Evolutionary conservation across 495 filamentous ascomycete genomes (phyloP), one percentile per base, ranked within the genome.

Genomic region (Chaetomium tenue): DNA sequence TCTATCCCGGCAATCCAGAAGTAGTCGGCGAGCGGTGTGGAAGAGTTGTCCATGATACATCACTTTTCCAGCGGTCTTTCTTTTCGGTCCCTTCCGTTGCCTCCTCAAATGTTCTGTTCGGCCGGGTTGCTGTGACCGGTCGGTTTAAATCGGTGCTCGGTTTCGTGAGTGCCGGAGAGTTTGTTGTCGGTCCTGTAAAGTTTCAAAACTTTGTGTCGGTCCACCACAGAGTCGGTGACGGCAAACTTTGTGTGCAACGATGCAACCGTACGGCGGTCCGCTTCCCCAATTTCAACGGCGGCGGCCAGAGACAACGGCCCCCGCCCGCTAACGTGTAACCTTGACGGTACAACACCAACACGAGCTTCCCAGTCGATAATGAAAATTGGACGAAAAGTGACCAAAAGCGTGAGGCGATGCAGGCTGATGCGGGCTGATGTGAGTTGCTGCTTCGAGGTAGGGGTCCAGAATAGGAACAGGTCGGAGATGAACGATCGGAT

Each of bases 1-100:
- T 92, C 91, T 71, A 96, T 86, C 75, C 94, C 94, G 67, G 91
- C 91, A 67, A 98, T 97, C 91, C 94, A 98, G 79, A 98, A 98
- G 80, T 95, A 97, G 76, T 98, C 94, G 73, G 94, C 94, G 65
- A 98, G 87, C 66, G 94, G 94, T 58, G 89, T 83, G 63, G 88
- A 87, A 23, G 89, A 83, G 73, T 72, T 76, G 59, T 83, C 83
- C 83, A 85, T 85, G 75, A 71, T 79, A 82, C 80, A 71, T 69
- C 74, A 81, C 65, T 58, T 67, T 63, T 50, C 65, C 57, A n/a
- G 42, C 63, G 39, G 4, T 37, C 8, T 33, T 22, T 60, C 2
- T 57, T 23, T 70, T 64, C 55, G 55, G 33, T 58, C 46, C 66
- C 26, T 39, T 58, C 26, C 15, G 15, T 22, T 26, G 3, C 48